phyloP scores from a whole-genome alignment of 257 asterid genomes.

The Haberlea rhodopensis region DNA sequence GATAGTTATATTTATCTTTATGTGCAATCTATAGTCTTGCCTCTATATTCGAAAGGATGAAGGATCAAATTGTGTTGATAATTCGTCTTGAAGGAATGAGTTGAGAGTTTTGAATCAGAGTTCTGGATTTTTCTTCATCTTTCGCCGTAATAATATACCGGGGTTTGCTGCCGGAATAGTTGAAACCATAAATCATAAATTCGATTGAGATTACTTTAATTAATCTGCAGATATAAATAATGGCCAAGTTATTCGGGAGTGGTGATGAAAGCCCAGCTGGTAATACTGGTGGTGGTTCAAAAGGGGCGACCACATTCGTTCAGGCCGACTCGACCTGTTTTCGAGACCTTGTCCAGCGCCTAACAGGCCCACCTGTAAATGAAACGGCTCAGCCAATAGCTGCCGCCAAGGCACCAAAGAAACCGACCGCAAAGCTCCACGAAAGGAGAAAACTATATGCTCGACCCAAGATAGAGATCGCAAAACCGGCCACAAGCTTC shows the following conservation, averaged over 20 bases:
- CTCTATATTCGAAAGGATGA: too few species aligned
- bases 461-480: slow-evolving; percentile 30
- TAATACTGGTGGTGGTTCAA: slow-evolving; percentile 10
- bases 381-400: slow-evolving; percentile 2
- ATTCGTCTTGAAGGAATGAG: too few species aligned
- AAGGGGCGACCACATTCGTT: slow-evolving; percentile 28
- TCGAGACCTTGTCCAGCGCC: slow-evolving; percentile 38
- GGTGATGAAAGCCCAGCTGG: not conserved
- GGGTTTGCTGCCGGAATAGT: too few species aligned
- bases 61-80: too few species aligned
- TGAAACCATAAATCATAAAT: too few species aligned
- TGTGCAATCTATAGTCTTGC: too few species aligned
- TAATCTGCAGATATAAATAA: not conserved
- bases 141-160: too few species aligned
- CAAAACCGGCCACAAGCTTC: slow-evolving; percentile 2
- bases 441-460: slow-evolving; percentile 27
- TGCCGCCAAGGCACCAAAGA: slow-evolving; percentile 26
- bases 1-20: too few species aligned
- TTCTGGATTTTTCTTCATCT: too few species aligned
- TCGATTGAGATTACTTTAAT: not conserved
- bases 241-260: slow-evolving; percentile 16
- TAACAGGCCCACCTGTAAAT: slow-evolving; percentile 33
- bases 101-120: too few species aligned
- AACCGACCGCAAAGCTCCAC: slow-evolving; percentile 32
- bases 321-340: slow-evolving; percentile 37